Percentiles rank a stretch among this genome's conserved stretches.
Evolutionary conservation across 495 filamentous ascomycete species (phyloP).

Genomic region (Talaromyces proteolyticus): DNA sequence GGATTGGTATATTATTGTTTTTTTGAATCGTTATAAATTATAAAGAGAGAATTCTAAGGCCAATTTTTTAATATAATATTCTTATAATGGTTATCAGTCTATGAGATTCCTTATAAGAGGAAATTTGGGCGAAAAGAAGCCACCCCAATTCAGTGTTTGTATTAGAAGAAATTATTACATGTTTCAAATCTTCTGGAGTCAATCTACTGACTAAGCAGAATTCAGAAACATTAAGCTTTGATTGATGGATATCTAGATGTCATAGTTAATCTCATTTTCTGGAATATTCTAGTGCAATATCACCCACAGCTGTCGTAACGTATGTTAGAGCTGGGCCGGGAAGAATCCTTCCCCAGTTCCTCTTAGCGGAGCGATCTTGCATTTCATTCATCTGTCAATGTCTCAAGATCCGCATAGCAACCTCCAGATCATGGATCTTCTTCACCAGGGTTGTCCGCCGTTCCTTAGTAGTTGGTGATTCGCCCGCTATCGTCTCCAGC

Average conservation of each 20-base stretch:
- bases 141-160: background rate
- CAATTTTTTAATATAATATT: background rate
- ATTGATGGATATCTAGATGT: too few species aligned
- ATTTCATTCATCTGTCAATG: too few species aligned
- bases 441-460: slow-evolving; percentile 27
- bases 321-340: too few species aligned
- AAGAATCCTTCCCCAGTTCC: too few species aligned
- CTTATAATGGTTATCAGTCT: background rate
- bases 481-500: slow-evolving; percentile 39
- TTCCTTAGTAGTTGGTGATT: slow-evolving; percentile 22
- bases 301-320: too few species aligned
- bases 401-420: slow-evolving; percentile 23
- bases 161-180: background rate
- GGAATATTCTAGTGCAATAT: too few species aligned
- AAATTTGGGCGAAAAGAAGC: background rate
- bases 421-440: slow-evolving; percentile 33
- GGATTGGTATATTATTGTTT: background rate
- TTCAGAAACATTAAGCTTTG: too few species aligned
- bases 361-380: too few species aligned
- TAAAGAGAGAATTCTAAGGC: background rate
- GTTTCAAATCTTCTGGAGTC: background rate
- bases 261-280: too few species aligned
- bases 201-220: too few species aligned
- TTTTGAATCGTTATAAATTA: background rate
- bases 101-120: background rate